Conservation (phyloP, 1,284 basidiomycete genomes). For the Mycosarcoma mackinlayi region DNA sequence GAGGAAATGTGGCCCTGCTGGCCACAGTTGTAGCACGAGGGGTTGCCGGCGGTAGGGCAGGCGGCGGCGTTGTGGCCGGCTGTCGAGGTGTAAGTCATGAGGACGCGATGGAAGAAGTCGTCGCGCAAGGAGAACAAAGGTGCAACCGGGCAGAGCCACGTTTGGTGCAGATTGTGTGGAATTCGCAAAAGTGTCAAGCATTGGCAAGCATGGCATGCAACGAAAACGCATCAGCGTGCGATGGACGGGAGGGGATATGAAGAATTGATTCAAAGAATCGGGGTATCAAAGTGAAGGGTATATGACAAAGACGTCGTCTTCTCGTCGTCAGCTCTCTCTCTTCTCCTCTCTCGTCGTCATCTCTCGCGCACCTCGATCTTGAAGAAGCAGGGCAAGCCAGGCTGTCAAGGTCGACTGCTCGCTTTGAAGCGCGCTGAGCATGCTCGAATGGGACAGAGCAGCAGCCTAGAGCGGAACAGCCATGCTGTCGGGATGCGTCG, state of each 20-base stretch:
- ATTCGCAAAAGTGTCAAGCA: conserved; percentile 4
- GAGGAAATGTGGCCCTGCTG: conserved; percentile 63
- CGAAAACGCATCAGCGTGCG: background rate
- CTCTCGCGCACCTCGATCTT: conserved; percentile 30
- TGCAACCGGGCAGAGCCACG: background rate
- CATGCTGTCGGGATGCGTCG: background rate
- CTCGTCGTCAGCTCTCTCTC: conserved; percentile 55
- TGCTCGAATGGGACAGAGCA: background rate
- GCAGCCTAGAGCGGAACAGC: background rate
- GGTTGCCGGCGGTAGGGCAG: conserved; percentile 63
- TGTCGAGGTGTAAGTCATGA: conserved; percentile 21
- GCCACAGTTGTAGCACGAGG: conserved; percentile 64
- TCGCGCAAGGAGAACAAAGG: background rate
- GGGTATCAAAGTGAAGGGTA: conserved; percentile 48
- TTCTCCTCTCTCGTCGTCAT: conserved; percentile 20
- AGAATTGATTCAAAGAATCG: conserved; percentile 29
- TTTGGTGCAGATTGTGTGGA: too few relatives aligned
- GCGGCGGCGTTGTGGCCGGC: conserved; percentile 64
- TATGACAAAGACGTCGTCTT: conserved; percentile 50
- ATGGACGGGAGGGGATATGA: conserved; percentile 8
- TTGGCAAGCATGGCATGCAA: conserved; percentile 4
- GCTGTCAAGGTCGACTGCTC: background rate
- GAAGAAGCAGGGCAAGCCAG: background rate
- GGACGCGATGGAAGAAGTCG: background rate
- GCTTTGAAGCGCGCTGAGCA: background rate